phyloP scores from a whole-genome alignment of 768 basidiomycete genomes.

The Mycena kentingensis region DNA sequence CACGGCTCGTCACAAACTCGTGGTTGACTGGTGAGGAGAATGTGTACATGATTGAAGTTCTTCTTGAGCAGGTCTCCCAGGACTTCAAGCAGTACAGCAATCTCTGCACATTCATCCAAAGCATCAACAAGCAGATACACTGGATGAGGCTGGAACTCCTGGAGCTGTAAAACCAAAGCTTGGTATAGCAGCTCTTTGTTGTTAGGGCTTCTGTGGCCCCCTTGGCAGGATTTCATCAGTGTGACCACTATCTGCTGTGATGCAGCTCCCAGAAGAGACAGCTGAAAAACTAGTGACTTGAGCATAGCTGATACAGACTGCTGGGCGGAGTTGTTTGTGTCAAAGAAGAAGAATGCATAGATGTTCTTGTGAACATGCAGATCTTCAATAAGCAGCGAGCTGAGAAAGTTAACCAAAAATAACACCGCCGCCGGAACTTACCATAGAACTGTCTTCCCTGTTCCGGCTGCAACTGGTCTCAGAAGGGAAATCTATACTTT shows the following conservation, averaged over 20 bases:
- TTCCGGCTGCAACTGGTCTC: too few relatives aligned
- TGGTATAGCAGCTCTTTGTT: constrained; percentile 3
- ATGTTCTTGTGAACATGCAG: too few relatives aligned
- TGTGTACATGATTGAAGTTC: constrained; percentile 6
- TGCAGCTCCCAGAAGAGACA: constrained; percentile 9
- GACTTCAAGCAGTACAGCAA: constrained; percentile 7
- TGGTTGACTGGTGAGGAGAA: constrained; percentile 22
- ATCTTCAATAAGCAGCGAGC: too few relatives aligned
- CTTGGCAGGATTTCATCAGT: not conserved
- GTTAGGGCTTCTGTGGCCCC: not conserved
- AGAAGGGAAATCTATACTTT: too few relatives aligned
- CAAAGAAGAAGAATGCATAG: constrained; percentile 12
- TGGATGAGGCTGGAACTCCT: not conserved
- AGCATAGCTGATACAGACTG: constrained; percentile 1
- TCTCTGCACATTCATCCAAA: constrained; percentile 24
- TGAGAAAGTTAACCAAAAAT: too few relatives aligned
- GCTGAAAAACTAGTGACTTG: constrained; percentile 23
- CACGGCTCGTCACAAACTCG: constrained; percentile 8
- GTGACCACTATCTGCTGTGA: constrained; percentile 1
- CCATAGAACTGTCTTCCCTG: too few relatives aligned
- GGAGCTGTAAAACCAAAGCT: constrained; percentile 15
- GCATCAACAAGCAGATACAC: constrained; percentile 27
- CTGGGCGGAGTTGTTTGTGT: constrained; percentile 5
- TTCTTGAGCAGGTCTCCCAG: constrained; percentile 7
- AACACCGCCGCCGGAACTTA: too few relatives aligned